phyloP scores from a whole-genome alignment of 2,329 filamentous ascomycete genomes.

The Pseudopithomyces chartarum region DNA sequence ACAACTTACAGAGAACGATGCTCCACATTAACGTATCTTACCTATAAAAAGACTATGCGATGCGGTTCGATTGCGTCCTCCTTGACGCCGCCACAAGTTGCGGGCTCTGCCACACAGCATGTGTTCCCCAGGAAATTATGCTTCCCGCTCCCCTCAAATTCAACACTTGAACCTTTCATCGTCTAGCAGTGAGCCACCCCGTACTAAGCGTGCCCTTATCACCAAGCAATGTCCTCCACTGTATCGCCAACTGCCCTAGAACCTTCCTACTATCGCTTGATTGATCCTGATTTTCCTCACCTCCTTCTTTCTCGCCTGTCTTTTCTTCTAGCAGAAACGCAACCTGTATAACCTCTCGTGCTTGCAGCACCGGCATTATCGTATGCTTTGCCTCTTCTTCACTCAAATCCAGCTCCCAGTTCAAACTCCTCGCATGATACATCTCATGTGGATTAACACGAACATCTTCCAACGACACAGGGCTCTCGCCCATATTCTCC shows the following conservation, averaged over 20 bases:
- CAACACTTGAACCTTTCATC: slow-evolving; percentile 21
- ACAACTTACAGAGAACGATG: too few relatives aligned
- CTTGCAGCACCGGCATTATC: slow-evolving; percentile 57
- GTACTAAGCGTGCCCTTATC: slow-evolving; percentile 87
- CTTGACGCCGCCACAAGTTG: too few relatives aligned
- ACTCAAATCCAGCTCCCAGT: slow-evolving; percentile 55
- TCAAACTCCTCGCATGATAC: slow-evolving; percentile 60
- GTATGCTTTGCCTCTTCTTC: slow-evolving; percentile 28
- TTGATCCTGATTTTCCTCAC: slow-evolving; percentile 32
- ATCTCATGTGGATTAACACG: slow-evolving; percentile 56
- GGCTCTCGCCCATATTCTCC: slow-evolving; percentile 88
- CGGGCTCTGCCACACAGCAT: too few relatives aligned
- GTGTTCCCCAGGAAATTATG: too few relatives aligned
- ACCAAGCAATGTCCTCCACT: slow-evolving; percentile 90
- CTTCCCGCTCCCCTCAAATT: too few relatives aligned
- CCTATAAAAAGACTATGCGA: too few relatives aligned
- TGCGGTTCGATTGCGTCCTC: too few relatives aligned
- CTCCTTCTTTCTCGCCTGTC: slow-evolving; percentile 50
- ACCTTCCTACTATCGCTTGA: slow-evolving; percentile 56
- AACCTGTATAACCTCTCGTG: slow-evolving; percentile 68
- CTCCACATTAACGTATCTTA: too few relatives aligned
- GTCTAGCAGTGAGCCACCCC: slow-evolving; percentile 66
- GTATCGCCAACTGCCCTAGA: slow-evolving; percentile 82
- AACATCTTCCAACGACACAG: slow-evolving; percentile 73
- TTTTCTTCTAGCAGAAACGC: slow-evolving; percentile 66